Evolutionary conservation across 176 grass and related monocot species (phyloP).

Genomic region (Carex kokanica): DNA sequence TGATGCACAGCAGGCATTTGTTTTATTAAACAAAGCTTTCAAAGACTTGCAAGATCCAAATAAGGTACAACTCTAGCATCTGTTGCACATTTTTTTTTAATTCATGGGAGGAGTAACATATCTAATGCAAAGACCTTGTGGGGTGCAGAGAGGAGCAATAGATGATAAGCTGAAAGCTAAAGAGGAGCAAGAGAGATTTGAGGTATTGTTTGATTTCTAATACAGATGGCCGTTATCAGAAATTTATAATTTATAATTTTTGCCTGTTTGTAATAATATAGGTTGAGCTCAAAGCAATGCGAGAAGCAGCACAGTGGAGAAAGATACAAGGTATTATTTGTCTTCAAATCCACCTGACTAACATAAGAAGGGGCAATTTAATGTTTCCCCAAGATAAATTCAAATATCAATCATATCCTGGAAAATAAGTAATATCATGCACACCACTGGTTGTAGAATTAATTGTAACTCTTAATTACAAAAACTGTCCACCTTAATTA

Average conservation of each 20-base stretch:
- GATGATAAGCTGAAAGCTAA: conserved; percentile 88
- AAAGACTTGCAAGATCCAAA: conserved; percentile 92
- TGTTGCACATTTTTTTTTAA: not conserved
- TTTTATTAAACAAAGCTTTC: conserved; percentile 87
- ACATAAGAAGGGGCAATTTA: not conserved
- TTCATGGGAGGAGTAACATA: not conserved
- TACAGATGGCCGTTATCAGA: not conserved
- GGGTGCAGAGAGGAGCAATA: conserved; percentile 62
- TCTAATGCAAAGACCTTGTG: conserved; percentile 5
- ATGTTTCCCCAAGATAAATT: conserved; percentile 2
- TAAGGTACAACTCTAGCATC: conserved; percentile 48
- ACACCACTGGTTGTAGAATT: not conserved
- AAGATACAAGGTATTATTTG: conserved; percentile 56
- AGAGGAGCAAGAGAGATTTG: conserved; percentile 88
- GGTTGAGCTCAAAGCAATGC: conserved; percentile 78
- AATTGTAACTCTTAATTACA: not conserved
- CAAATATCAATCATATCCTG: not conserved
- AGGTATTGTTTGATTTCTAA: conserved; percentile 48
- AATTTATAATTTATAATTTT: conserved; percentile 3
- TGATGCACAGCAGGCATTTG: conserved; percentile 79
- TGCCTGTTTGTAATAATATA: conserved; percentile 26
- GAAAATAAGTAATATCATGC: not conserved
- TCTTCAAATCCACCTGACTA: not conserved
- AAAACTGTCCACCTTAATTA: not conserved
- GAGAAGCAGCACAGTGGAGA: conserved; percentile 97